Conservation (phyloP, 768 basidiomycete species). For the Hericium erinaceus region DNA sequence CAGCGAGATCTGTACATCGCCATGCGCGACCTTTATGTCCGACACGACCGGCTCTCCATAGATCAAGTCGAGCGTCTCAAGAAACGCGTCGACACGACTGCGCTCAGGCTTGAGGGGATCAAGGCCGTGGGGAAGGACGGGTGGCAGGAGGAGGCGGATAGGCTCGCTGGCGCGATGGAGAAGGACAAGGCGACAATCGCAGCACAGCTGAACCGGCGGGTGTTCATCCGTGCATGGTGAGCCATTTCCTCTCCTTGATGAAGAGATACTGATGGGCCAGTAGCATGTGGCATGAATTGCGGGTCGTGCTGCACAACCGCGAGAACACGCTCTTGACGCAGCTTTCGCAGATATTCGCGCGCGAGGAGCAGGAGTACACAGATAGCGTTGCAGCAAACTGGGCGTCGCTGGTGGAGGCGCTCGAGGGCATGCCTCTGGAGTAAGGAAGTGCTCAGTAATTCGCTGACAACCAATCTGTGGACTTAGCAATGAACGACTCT, state of each 20-base stretch:
- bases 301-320: constrained; percentile 83
- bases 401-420: constrained; percentile 57
- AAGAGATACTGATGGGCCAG: not conserved
- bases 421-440: constrained; percentile 83
- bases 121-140: constrained; percentile 65
- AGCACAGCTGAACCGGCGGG: constrained; percentile 62
- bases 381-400: constrained; percentile 62
- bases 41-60: constrained; percentile 81
- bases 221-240: constrained; percentile 84
- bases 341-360: constrained; percentile 62
- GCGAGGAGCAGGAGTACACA: constrained; percentile 63
- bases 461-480: too few relatives aligned
- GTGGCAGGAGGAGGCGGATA: constrained; percentile 83
- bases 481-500: too few relatives aligned
- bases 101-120: constrained; percentile 67
- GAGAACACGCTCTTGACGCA: constrained; percentile 78
- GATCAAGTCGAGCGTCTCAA: constrained; percentile 85
- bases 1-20: constrained; percentile 85
- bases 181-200: constrained; percentile 79
- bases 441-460: constrained; percentile 23
- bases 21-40: constrained; percentile 76
- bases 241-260: constrained; percentile 13
- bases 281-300: constrained; percentile 95
- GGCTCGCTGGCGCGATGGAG: constrained; percentile 61
- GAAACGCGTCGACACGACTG: constrained; percentile 73